Percentiles rank a stretch among this genome's conserved stretches.
Conservation (phyloP, 176 grass and related monocot genomes). For the Dactylis glomerata region DNA sequence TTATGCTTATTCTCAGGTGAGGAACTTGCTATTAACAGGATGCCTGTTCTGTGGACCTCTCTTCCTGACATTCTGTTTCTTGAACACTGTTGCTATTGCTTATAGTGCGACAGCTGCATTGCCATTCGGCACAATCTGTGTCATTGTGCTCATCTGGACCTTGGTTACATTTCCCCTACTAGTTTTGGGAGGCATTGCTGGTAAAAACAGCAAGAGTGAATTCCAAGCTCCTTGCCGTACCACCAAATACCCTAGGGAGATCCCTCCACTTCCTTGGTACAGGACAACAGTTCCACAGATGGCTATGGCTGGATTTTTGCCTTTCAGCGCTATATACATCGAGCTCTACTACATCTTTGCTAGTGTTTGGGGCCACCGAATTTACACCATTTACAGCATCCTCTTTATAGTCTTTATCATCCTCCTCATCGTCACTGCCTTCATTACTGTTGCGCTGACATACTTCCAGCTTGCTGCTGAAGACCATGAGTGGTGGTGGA, state of each 20-base stretch:
- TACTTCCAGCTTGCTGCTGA: conserved; percentile 99
- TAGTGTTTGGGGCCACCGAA: conserved; percentile 97
- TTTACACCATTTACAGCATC: conserved; percentile 99
- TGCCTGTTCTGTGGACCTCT: conserved; percentile 92
- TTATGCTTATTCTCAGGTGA: conserved; percentile 63
- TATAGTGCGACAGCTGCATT: conserved; percentile 95
- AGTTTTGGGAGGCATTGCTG: conserved; percentile 96
- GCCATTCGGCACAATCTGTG: conserved; percentile 92
- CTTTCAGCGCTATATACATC: conserved; percentile 96
- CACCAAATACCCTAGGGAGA: conserved; percentile 91
- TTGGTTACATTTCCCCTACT: conserved; percentile 91
- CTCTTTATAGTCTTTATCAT: conserved; percentile 97
- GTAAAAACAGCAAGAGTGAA: conserved; percentile 87
- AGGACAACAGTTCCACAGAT: conserved; percentile 77
- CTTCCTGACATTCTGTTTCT: conserved; percentile 94
- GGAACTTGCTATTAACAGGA: conserved; percentile 90
- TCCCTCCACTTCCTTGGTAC: conserved; percentile 89
- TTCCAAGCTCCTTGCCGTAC: conserved; percentile 94
- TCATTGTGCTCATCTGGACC: conserved; percentile 96
- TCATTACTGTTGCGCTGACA: conserved; percentile 93
- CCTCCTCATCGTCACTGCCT: conserved; percentile 89
- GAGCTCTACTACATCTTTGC: conserved; percentile 99
- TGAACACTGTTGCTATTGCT: conserved; percentile 91
- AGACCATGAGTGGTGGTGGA: conserved; percentile 99
- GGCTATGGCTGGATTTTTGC: conserved; percentile 97